Base-by-base conservation (phyloP, 2,329 filamentous ascomycete species). In the Thelonectria olida region DNA sequence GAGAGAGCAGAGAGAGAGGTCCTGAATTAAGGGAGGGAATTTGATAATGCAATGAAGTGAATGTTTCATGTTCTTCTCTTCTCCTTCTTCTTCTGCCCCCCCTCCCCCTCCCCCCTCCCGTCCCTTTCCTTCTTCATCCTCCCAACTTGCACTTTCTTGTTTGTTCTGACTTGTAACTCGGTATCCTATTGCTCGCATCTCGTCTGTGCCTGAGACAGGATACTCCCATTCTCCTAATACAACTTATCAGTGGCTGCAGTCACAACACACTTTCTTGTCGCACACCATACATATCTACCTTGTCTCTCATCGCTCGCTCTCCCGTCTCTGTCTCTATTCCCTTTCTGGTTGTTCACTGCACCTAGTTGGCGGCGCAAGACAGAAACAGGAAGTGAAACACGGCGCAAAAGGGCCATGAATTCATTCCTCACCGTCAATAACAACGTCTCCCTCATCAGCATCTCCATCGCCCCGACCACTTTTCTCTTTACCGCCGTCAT, bases 391-490 rank as follows among this genome's bases (percentile, higher is more conserved):
- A 34, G 7, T 34, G 10, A 34, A 34, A 3, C 31, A 10, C 31
- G 31, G 31, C 31, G 31, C 31, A 34, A 34, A 27, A 42, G 66
- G 75, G 77, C 77, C 72, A 87, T 88, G 85, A 82, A 82, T 79
- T 85, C 85, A 61, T 79, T 88, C 74, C 77, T 88, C 68, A 85
- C 84, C 54, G 82, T 88, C 67, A 85, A 87, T 77, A 88, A 85
- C 76, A 84, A 87, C 81, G 81, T 88, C 73, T 85, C 85, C 59
- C 81, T 88, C 67, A 73, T 88, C 73, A 88, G 82, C 76, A 79
- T 88, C 71, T 83, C 79, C 69, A 82, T 88, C 74, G 84, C 85
- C 39, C 85, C 86, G 22, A 84, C 83, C 74, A 85, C 84, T 58
- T 88, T 84, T 72, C 77, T 88, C 68, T 83, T 83, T 61, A 80